These are phyloP conservation scores for Luffa aegyptiaca DNA, from an alignment of 306 rosid species.

Conservation along the genomic window DNA sequence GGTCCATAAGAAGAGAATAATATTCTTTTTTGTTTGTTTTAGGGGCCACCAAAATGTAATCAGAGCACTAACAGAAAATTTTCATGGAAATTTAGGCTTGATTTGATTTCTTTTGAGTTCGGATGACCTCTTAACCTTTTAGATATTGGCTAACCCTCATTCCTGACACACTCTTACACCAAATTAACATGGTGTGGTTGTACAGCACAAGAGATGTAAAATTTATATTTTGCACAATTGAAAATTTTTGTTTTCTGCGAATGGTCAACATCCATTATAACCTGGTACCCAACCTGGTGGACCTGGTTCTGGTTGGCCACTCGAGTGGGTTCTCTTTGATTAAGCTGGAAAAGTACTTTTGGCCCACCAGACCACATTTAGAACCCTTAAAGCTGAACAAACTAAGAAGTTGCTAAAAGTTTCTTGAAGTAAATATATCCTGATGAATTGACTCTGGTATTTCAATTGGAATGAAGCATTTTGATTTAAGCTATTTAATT, in stretches of 20 bases:
- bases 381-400: neutral
- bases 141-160: neutral
- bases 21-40: neutral
- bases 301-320: slow-evolving; percentile 1
- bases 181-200: neutral
- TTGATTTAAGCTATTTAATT: neutral
- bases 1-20: neutral
- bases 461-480: neutral
- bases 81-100: neutral
- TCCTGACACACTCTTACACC: neutral
- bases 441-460: neutral
- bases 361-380: neutral
- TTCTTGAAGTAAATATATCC: neutral
- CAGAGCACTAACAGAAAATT: neutral
- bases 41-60: neutral
- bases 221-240: neutral
- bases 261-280: neutral
- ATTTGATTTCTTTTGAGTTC: neutral
- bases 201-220: neutral
- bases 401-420: neutral
- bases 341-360: neutral
- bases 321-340: neutral
- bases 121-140: neutral
- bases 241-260: neutral
- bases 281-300: neutral